phyloP scores from a whole-genome alignment of 176 grass and related monocot genomes.

The Aechmea fasciata region DNA sequence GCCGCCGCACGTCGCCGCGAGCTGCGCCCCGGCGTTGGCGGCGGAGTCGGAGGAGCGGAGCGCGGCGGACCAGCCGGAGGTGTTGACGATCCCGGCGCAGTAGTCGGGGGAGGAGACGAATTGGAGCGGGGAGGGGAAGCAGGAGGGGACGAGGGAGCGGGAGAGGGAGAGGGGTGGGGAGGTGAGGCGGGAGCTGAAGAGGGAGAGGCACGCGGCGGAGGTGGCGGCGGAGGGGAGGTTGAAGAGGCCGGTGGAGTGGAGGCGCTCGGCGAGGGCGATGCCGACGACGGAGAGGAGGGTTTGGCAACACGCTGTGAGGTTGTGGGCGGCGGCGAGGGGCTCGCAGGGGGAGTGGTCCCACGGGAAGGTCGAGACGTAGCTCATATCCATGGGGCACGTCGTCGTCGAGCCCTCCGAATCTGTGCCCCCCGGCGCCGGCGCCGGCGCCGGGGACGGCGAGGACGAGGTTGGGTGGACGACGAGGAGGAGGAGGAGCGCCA shows the following conservation, averaged over 20 bases:
- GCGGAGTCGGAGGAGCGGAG: not conserved
- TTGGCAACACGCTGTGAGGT: conserved; percentile 48
- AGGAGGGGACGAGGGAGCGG: conserved; percentile 30
- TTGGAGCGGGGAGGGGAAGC: conserved; percentile 36
- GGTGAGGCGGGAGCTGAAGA: conserved; percentile 33
- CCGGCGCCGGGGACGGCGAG: not conserved
- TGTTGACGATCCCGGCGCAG: conserved; percentile 55
- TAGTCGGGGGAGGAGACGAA: conserved; percentile 44
- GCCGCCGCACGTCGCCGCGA: conserved; percentile 1
- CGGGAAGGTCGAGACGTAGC: conserved; percentile 62
- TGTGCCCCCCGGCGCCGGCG: too few relatives aligned
- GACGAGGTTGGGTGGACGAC: not conserved
- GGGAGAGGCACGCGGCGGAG: conserved; percentile 44
- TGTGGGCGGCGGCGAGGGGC: conserved; percentile 22
- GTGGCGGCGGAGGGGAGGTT: conserved; percentile 40
- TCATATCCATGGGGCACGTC: conserved; percentile 59
- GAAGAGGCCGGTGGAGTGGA: conserved; percentile 52
- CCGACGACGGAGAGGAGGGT: conserved; percentile 56
- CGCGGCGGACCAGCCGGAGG: conserved; percentile 19
- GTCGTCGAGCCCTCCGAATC: not conserved
- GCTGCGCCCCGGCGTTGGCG: conserved; percentile 9
- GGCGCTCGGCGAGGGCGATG: conserved; percentile 42
- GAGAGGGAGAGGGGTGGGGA: conserved; percentile 48
- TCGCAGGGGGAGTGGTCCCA: conserved; percentile 55
- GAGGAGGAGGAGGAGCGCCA: not conserved